A percentile compares a stretch with the other conserved stretches of the same genome.
phyloP scores from a whole-genome alignment of 2,329 filamentous ascomycete genomes.

The Botryotinia narcissicola region DNA sequence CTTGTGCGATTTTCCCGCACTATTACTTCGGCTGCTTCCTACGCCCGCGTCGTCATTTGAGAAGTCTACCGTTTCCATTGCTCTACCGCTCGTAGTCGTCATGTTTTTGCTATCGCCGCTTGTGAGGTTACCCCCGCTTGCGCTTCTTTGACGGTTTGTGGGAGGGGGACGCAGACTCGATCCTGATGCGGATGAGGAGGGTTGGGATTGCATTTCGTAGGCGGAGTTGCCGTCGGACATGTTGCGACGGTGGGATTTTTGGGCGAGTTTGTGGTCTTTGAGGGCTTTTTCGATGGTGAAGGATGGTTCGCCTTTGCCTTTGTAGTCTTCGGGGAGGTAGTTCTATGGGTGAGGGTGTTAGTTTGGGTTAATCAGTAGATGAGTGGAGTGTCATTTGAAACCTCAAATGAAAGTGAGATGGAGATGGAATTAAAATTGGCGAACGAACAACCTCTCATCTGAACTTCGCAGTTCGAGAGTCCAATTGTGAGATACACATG shows the following conservation, averaged over 20 bases:
- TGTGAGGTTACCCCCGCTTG: conserved; percentile 38
- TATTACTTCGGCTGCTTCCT: conserved; percentile 34
- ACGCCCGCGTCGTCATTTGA: neutral
- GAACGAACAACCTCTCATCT: neutral
- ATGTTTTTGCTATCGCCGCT: neutral
- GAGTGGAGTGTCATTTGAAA: neutral
- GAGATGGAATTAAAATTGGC: fast-evolving
- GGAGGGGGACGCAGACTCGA: neutral
- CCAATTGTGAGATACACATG: neutral
- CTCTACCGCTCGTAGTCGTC: conserved; percentile 8
- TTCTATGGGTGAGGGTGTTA: conserved; percentile 42
- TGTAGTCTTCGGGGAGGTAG: conserved; percentile 74
- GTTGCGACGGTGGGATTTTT: conserved; percentile 32
- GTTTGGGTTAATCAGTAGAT: neutral
- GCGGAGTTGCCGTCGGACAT: conserved; percentile 37
- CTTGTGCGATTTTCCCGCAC: conserved; percentile 40
- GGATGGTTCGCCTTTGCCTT: conserved; percentile 77
- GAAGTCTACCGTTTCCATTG: conserved; percentile 22
- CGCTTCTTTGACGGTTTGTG: conserved; percentile 45
- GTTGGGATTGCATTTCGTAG: conserved; percentile 51
- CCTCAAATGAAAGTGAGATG: neutral
- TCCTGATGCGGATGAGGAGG: conserved; percentile 24
- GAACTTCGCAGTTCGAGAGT: neutral
- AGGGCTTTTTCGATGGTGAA: conserved; percentile 67
- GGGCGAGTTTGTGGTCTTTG: conserved; percentile 49